A percentile compares a stretch with the other conserved stretches of the same genome.
phyloP scores from a whole-genome alignment of 2,329 filamentous ascomycete genomes.

The Pochonia chlamydosporia region DNA sequence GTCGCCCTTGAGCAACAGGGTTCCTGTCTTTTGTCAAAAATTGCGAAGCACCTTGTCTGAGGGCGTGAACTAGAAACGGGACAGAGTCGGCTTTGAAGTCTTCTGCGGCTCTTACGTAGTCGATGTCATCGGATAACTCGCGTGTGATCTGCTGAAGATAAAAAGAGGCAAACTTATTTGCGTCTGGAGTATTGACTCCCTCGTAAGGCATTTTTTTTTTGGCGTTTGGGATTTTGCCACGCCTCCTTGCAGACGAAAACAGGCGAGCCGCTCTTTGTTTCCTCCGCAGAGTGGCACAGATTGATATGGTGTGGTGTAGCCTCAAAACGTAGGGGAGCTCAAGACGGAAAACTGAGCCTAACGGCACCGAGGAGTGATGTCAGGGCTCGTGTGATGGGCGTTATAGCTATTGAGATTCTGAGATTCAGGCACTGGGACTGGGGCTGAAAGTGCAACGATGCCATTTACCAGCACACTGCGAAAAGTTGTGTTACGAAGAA shows the following conservation, averaged over 20 bases:
- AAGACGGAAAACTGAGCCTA: too few relatives aligned
- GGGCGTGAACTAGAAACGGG: conserved; percentile 58
- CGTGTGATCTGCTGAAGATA: conserved; percentile 65
- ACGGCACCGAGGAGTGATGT: too few relatives aligned
- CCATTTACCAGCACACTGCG: too few relatives aligned
- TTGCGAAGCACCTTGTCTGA: conserved; percentile 61
- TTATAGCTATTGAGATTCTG: too few relatives aligned
- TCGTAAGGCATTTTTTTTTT: conserved; percentile 7
- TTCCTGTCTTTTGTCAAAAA: conserved; percentile 43
- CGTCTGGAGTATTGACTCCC: not conserved
- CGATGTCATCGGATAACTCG: conserved; percentile 69
- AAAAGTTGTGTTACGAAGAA: too few relatives aligned
- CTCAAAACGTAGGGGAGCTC: too few relatives aligned
- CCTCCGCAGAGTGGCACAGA: not conserved
- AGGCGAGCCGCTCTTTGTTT: too few relatives aligned
- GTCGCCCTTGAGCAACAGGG: conserved; percentile 9
- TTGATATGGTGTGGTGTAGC: not conserved
- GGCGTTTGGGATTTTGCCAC: not conserved
- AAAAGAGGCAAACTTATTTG: conserved; percentile 51
- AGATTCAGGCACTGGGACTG: too few relatives aligned
- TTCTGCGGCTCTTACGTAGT: conserved; percentile 60
- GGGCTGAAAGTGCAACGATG: too few relatives aligned
- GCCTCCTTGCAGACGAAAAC: too few relatives aligned
- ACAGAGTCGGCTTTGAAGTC: conserved; percentile 66
- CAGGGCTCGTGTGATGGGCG: too few relatives aligned